A percentile compares a stretch with the other conserved stretches of the same genome.
Evolutionary conservation across 2,329 filamentous ascomycete genomes (phyloP).

Genomic region (Raffaelea ambrosiae): DNA sequence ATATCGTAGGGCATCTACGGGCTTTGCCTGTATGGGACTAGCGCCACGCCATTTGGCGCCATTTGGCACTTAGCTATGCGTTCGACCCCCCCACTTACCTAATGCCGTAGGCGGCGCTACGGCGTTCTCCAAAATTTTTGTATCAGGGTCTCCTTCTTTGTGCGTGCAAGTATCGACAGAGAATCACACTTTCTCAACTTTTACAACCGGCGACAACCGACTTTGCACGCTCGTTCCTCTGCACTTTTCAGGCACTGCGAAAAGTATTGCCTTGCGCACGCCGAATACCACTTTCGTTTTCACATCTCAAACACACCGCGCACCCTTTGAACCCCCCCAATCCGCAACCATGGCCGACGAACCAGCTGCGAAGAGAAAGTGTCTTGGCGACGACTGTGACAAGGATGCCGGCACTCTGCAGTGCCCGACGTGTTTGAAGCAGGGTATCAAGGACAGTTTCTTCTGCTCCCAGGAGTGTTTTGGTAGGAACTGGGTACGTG

Average conservation of each 20-base stretch:
- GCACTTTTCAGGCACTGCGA: too few relatives aligned
- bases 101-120: too few relatives aligned
- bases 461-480: constrained; percentile 99
- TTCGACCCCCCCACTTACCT: too few relatives aligned
- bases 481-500: constrained; percentile 85
- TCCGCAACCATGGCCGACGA: constrained; percentile 37
- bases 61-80: too few relatives aligned
- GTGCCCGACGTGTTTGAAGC: constrained; percentile 90
- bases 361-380: constrained; percentile 55
- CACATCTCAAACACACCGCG: background rate
- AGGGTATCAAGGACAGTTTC: constrained; percentile 79
- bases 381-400: constrained; percentile 72
- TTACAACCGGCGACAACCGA: background rate
- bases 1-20: too few relatives aligned
- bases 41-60: too few relatives aligned
- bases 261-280: too few relatives aligned
- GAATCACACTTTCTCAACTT: background rate
- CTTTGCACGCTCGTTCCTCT: background rate
- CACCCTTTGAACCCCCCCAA: background rate
- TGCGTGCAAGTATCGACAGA: too few relatives aligned
- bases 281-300: too few relatives aligned
- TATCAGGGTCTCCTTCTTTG: too few relatives aligned
- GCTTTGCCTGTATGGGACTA: too few relatives aligned
- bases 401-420: constrained; percentile 82
- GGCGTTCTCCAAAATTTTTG: too few relatives aligned